A percentile compares a stretch with the other conserved stretches of the same genome.
phyloP scores from a whole-genome alignment of 1,284 basidiomycete species.

The Trichosporon asahii region DNA sequence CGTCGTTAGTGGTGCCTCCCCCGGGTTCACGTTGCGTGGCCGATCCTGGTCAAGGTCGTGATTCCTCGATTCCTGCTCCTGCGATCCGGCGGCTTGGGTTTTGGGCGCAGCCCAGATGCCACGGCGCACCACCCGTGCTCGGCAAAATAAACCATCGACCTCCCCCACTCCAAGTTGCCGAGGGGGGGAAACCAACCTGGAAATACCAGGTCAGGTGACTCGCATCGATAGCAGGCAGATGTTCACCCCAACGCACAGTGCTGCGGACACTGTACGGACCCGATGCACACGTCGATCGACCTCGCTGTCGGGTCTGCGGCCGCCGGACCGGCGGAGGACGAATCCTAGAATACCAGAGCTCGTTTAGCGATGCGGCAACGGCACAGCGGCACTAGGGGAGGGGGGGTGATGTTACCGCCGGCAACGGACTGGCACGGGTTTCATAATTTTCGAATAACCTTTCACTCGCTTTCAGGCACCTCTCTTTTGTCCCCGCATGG shows the following conservation, averaged over 20 bases:
- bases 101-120: not conserved
- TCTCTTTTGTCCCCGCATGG: not conserved
- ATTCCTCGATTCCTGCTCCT: not conserved
- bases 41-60: not conserved
- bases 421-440: constrained; percentile 9
- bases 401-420: constrained; percentile 2
- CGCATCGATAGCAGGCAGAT: not conserved
- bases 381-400: not conserved
- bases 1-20: not conserved
- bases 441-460: constrained; percentile 6
- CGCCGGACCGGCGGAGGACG: not conserved
- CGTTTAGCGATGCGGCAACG: constrained; percentile 4
- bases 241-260: not conserved
- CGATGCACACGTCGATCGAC: not conserved
- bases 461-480: constrained; percentile 1
- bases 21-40: not conserved
- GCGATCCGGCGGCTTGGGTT: not conserved
- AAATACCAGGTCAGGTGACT: not conserved
- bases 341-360: not conserved
- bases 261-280: not conserved
- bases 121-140: not conserved
- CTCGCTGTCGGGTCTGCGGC: not conserved
- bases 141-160: not conserved
- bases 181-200: not conserved
- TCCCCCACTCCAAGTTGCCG: constrained; percentile 8